phyloP scores from a whole-genome alignment of 163 green algal species.

The Chlamydomonas reinhardtii region DNA sequence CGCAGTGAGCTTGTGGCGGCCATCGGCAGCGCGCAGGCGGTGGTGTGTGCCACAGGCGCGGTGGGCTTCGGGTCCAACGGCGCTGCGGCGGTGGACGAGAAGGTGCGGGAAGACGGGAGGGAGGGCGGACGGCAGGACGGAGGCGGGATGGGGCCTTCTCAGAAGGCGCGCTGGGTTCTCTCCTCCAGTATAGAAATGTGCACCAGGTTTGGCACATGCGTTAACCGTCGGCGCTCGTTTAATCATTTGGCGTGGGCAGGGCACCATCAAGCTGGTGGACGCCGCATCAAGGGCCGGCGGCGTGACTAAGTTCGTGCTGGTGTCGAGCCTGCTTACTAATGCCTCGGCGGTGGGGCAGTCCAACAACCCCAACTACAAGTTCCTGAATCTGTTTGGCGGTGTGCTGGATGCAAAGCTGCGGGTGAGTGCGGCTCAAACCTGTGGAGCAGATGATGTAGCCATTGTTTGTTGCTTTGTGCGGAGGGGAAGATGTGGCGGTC shows the following conservation, averaged over 20 bases:
- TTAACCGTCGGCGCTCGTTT: too few species aligned
- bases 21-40: conserved; percentile 75
- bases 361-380: conserved; percentile 78
- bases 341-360: conserved; percentile 63
- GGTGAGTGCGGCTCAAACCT: neutral
- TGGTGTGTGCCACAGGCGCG: conserved; percentile 73
- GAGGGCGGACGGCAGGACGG: neutral
- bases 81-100: conserved; percentile 19
- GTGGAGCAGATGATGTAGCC: too few species aligned
- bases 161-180: too few species aligned
- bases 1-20: conserved; percentile 65
- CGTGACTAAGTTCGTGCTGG: conserved; percentile 87
- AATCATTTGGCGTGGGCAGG: too few species aligned
- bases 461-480: too few species aligned
- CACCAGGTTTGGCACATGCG: too few species aligned
- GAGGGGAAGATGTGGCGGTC: too few species aligned
- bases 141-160: too few species aligned
- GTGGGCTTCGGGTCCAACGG: conserved; percentile 47
- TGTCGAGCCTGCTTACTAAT: conserved; percentile 85
- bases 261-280: conserved; percentile 85
- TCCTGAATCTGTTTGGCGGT: conserved; percentile 77
- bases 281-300: conserved; percentile 67
- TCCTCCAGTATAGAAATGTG: too few species aligned
- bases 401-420: conserved; percentile 73
- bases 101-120: conserved; percentile 39